Conservation (phyloP, 1,284 basidiomycete species). For the Ceratobasidium sp. region DNA sequence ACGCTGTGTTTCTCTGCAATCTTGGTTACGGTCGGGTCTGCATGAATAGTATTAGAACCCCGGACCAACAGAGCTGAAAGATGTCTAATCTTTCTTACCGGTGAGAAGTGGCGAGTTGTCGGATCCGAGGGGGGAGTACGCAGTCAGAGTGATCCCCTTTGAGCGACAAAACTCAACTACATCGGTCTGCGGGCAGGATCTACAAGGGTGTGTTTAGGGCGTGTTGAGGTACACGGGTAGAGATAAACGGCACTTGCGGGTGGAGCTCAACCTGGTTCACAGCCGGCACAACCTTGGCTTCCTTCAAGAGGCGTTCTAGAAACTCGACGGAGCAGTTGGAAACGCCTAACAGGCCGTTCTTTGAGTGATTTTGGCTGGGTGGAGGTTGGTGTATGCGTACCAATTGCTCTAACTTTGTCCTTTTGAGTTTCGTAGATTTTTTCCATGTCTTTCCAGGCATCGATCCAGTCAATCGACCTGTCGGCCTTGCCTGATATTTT, state of each 20-base stretch:
- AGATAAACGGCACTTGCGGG: conserved; percentile 15
- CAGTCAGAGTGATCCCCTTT: conserved; percentile 74
- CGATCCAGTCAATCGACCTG: conserved; percentile 64
- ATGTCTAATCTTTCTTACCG: conserved; percentile 45
- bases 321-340: conserved; percentile 75
- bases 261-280: conserved; percentile 73
- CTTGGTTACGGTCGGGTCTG: conserved; percentile 48
- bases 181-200: conserved; percentile 71
- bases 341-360: conserved; percentile 59
- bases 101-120: conserved; percentile 75
- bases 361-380: background rate
- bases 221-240: background rate
- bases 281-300: conserved; percentile 74
- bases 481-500: conserved; percentile 57
- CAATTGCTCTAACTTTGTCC: conserved; percentile 78
- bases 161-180: conserved; percentile 65
- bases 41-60: conserved; percentile 56
- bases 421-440: conserved; percentile 61
- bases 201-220: conserved; percentile 47
- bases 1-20: conserved; percentile 44
- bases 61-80: too few species aligned
- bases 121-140: conserved; percentile 83
- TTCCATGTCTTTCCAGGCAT: conserved; percentile 67
- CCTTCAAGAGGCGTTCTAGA: conserved; percentile 67
- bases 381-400: conserved; percentile 52